Conservation (phyloP, 768 basidiomycete species). For the Tulasnella sp. region DNA sequence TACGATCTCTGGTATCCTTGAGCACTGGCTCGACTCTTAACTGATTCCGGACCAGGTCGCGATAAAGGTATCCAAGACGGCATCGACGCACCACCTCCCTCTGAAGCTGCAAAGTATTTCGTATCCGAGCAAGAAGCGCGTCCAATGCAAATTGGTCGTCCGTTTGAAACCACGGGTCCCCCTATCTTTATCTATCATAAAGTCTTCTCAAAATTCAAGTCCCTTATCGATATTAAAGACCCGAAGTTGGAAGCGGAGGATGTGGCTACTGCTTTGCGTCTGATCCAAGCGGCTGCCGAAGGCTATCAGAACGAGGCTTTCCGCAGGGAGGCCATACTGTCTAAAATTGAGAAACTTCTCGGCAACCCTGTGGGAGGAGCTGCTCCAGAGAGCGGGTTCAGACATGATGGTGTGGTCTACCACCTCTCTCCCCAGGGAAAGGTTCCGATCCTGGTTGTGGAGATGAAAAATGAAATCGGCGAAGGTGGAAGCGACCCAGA, state of each 20-base stretch:
- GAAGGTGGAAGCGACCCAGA: constrained; percentile 10
- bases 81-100: neutral
- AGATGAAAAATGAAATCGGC: constrained; percentile 20
- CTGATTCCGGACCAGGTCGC: neutral
- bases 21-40: neutral
- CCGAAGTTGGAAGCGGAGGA: neutral
- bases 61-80: neutral
- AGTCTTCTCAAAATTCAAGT: constrained; percentile 4
- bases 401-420: neutral
- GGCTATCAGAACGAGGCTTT: neutral
- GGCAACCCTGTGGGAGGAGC: neutral
- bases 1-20: no score
- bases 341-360: neutral
- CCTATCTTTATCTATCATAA: constrained; percentile 9
- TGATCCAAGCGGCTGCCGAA: neutral
- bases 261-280: neutral
- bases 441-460: neutral
- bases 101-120: neutral
- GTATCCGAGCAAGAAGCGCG: neutral
- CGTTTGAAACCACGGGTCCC: neutral
- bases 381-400: neutral
- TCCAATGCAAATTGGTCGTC: constrained; percentile 8
- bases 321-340: neutral
- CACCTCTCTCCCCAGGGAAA: no score
- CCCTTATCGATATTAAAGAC: neutral